A percentile compares a stretch with the other conserved stretches of the same genome.
Evolutionary conservation across 1,284 basidiomycete species (phyloP).

Genomic region (Porodaedalea pini): DNA sequence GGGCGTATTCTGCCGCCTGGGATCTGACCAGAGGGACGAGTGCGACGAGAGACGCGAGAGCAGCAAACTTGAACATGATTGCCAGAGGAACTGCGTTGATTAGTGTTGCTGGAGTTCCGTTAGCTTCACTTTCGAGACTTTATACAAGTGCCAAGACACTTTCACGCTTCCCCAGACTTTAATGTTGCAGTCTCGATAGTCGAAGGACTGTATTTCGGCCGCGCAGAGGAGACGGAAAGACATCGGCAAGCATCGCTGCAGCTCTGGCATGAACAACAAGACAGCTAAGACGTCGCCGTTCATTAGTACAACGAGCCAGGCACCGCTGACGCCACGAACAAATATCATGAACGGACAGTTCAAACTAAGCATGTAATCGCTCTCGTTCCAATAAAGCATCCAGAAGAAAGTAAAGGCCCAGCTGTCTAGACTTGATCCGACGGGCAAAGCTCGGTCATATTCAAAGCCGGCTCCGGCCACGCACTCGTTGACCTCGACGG

Average conservation of each 20-base stretch:
- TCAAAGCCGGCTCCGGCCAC: neutral
- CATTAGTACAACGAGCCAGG: slow-evolving; percentile 1
- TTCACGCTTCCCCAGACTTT: neutral
- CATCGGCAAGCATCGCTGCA: slow-evolving; percentile 37
- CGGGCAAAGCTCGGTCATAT: slow-evolving; percentile 17
- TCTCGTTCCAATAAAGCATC: neutral
- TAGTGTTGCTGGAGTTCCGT: neutral
- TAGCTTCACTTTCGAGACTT: neutral
- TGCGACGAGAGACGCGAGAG: slow-evolving; percentile 44
- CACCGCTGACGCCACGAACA: slow-evolving; percentile 1
- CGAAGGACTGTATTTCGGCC: slow-evolving; percentile 42
- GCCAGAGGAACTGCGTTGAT: slow-evolving; percentile 7
- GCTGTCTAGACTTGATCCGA: neutral
- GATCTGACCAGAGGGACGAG: slow-evolving; percentile 45
- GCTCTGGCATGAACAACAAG: neutral
- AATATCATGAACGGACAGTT: neutral
- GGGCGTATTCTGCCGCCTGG: slow-evolving; percentile 35
- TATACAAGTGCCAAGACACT: slow-evolving; percentile 7
- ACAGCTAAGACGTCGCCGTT: neutral
- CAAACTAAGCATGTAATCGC: slow-evolving; percentile 8
- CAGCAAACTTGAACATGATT: slow-evolving; percentile 48
- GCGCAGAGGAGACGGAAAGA: slow-evolving; percentile 40
- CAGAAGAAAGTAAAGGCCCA: neutral
- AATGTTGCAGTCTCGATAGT: neutral
- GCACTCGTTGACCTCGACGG: neutral